Evolutionary conservation across 177 flowering plant species (phyloP).

Genomic region (Vitis hybrid): DNA sequence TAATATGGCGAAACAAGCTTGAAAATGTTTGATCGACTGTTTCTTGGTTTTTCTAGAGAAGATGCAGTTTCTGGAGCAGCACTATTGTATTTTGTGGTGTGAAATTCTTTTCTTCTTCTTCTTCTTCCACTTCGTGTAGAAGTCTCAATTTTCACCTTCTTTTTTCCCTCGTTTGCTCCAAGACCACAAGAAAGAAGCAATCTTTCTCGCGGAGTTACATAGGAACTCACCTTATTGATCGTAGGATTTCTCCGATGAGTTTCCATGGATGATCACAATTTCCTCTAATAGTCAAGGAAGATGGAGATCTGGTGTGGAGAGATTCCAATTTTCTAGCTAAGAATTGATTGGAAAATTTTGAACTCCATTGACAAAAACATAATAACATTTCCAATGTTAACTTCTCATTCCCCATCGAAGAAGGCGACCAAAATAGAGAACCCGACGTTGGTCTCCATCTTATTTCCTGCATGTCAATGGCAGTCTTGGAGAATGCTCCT

Average conservation of each 20-base stretch:
- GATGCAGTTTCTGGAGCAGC: constrained; percentile 17
- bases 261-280: background rate
- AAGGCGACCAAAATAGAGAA: constrained; percentile 45
- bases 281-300: constrained; percentile 25
- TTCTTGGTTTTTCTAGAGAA: constrained; percentile 15
- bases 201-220: constrained; percentile 24
- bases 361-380: constrained; percentile 30
- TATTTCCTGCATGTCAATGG: background rate
- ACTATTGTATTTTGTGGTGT: background rate
- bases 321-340: constrained; percentile 49
- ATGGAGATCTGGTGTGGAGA: constrained; percentile 56
- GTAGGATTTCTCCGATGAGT: constrained; percentile 26
- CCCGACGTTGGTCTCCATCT: constrained; percentile 14
- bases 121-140: background rate
- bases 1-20: constrained; percentile 1
- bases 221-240: constrained; percentile 40
- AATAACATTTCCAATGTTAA: constrained; percentile 35
- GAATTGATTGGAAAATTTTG: constrained; percentile 33
- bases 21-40: background rate
- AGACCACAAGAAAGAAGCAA: constrained; percentile 39
- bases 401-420: constrained; percentile 61
- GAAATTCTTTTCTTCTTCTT: background rate
- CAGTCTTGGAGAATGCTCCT: too few relatives aligned
- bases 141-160: constrained; percentile 13
- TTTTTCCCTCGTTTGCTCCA: constrained; percentile 36